These are phyloP conservation scores for Neurospora hispaniola DNA, from an alignment of 495 filamentous ascomycete genomes.

Conservation along the genomic window DNA sequence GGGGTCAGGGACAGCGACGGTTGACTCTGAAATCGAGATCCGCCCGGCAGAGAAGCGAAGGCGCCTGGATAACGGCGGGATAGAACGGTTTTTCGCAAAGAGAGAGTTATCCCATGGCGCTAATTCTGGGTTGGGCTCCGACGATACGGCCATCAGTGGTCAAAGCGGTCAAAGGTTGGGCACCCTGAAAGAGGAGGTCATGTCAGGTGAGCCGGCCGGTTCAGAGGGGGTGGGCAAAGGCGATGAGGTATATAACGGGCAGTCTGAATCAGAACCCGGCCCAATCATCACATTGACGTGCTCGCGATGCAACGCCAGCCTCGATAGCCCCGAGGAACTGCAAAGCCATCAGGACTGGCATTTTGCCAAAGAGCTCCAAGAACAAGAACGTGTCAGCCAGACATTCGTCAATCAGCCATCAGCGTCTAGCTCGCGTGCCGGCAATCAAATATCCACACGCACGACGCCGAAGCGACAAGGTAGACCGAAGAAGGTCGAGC, in stretches of 20 bases:
- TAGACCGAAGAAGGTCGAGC: slow-evolving; percentile 49
- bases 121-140: slow-evolving; percentile 17
- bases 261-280: slow-evolving; percentile 22
- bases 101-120: slow-evolving; percentile 18
- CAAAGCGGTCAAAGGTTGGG: slow-evolving; percentile 16
- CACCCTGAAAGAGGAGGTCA: slow-evolving; percentile 7
- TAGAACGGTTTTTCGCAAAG: slow-evolving; percentile 49
- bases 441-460: slow-evolving; percentile 22
- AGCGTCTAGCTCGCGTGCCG: slow-evolving; percentile 13
- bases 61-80: slow-evolving; percentile 39
- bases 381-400: slow-evolving; percentile 38
- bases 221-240: not conserved
- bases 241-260: slow-evolving; percentile 10
- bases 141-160: slow-evolving; percentile 14
- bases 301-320: slow-evolving; percentile 48
- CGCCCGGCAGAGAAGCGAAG: slow-evolving; percentile 41
- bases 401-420: slow-evolving; percentile 29
- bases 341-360: slow-evolving; percentile 92
- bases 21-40: slow-evolving; percentile 18
- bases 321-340: slow-evolving; percentile 45
- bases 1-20: slow-evolving; percentile 11
- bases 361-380: slow-evolving; percentile 77
- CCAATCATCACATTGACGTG: slow-evolving; percentile 47
- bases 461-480: slow-evolving; percentile 19
- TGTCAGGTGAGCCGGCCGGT: slow-evolving; percentile 2